Conservation (phyloP, 2,329 filamentous ascomycete genomes). For the Nakataea oryzae region DNA sequence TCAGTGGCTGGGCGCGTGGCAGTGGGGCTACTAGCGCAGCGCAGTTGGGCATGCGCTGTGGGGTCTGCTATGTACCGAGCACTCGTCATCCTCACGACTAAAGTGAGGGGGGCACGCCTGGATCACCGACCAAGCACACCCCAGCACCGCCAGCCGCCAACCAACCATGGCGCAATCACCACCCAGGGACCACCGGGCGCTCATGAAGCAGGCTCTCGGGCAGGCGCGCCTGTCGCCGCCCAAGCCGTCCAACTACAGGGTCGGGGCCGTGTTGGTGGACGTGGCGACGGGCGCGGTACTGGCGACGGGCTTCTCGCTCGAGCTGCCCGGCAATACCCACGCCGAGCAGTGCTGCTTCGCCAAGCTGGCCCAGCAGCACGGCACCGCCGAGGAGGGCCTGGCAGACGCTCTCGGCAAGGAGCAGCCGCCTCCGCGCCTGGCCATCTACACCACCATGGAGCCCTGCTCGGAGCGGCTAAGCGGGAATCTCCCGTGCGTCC, state of each 20-base stretch:
- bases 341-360: slow-evolving; percentile 87
- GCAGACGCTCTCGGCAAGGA: slow-evolving; percentile 30
- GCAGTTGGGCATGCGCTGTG: not conserved
- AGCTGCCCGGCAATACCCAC: slow-evolving; percentile 87
- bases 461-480: slow-evolving; percentile 66
- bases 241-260: slow-evolving; percentile 84
- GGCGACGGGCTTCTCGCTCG: slow-evolving; percentile 80
- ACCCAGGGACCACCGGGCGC: slow-evolving; percentile 31
- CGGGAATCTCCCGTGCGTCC: slow-evolving; percentile 67
- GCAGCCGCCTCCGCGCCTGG: slow-evolving; percentile 26
- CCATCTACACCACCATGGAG: slow-evolving; percentile 89
- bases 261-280: slow-evolving; percentile 79
- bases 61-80: too few relatives aligned
- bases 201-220: slow-evolving; percentile 63
- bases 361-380: slow-evolving; percentile 50
- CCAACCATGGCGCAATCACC: slow-evolving; percentile 12
- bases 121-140: not conserved
- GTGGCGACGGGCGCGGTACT: slow-evolving; percentile 47
- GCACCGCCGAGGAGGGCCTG: slow-evolving; percentile 43
- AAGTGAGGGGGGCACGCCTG: too few relatives aligned
- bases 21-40: too few relatives aligned
- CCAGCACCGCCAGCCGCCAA: not conserved
- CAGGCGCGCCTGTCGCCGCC: slow-evolving; percentile 72
- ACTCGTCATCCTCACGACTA: not conserved
- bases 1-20: not conserved